A percentile compares a stretch with the other conserved stretches of the same genome.
Conservation (phyloP, 176 grass and related monocot genomes). For the Chloris gayana region DNA sequence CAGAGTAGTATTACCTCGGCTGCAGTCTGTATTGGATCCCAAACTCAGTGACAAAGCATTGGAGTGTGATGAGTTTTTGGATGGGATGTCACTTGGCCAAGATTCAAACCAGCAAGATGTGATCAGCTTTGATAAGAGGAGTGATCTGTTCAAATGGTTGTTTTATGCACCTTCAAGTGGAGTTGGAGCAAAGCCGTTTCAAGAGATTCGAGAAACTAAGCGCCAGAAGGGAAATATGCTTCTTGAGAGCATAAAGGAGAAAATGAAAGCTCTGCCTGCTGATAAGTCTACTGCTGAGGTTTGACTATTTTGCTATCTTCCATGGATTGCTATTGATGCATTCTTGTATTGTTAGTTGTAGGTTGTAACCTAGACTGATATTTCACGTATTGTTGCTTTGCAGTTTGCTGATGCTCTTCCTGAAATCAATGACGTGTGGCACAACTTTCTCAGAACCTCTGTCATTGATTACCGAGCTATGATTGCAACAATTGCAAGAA, state of each 20-base stretch:
- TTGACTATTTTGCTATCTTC: background rate
- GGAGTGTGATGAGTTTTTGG: conserved; percentile 2
- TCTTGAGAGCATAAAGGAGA: conserved; percentile 36
- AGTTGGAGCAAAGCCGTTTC: background rate
- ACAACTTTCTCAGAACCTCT: conserved; percentile 21
- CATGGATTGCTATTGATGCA: background rate
- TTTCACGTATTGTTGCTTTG: conserved; percentile 10
- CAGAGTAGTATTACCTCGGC: conserved; percentile 14
- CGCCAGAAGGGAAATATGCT: background rate
- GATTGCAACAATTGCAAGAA: conserved; percentile 28
- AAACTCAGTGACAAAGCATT: background rate
- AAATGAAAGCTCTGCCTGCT: conserved; percentile 27
- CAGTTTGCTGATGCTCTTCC: conserved; percentile 31
- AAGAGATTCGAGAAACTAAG: background rate
- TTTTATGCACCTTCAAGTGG: conserved; percentile 40
- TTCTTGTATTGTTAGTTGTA: background rate
- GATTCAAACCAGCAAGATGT: conserved; percentile 29
- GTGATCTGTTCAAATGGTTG: conserved; percentile 25
- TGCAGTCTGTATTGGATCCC: conserved; percentile 40
- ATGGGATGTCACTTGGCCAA: background rate
- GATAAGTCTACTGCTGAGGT: conserved; percentile 41
- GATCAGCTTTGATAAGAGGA: conserved; percentile 14
- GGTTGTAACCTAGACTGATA: background rate
- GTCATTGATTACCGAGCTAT: conserved; percentile 30
- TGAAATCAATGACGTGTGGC: conserved; percentile 32